These are phyloP conservation scores for Takakia lepidozioides DNA, from an alignment of 225 moss, liverwort and hornwort genomes.

Conservation along the genomic window DNA sequence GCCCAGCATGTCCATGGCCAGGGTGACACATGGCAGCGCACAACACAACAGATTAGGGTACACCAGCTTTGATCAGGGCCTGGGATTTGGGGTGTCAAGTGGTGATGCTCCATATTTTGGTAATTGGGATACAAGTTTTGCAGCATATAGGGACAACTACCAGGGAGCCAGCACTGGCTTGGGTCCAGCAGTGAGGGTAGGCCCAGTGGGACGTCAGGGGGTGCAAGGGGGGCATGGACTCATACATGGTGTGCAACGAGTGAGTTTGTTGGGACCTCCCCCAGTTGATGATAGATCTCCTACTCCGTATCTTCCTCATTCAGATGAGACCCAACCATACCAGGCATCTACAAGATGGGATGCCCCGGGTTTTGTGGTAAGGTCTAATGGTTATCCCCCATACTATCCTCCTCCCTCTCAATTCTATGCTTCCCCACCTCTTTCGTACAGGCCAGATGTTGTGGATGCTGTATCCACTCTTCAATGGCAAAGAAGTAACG, in stretches of 20 bases:
- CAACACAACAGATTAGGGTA: no score
- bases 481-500: slow-evolving; percentile 16
- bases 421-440: slow-evolving; percentile 9
- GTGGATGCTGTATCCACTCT: slow-evolving; percentile 5
- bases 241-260: slow-evolving; percentile 10
- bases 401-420: slow-evolving; percentile 21
- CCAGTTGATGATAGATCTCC: slow-evolving; percentile 4
- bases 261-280: slow-evolving; percentile 5
- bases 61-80: slow-evolving; percentile 6
- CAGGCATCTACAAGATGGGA: slow-evolving; percentile 1
- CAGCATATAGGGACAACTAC: slow-evolving; percentile 4
- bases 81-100: slow-evolving; percentile 7
- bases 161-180: slow-evolving; percentile 21
- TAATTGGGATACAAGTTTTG: neutral
- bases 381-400: slow-evolving; percentile 10
- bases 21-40: slow-evolving; percentile 4
- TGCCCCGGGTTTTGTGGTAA: slow-evolving; percentile 9
- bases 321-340: slow-evolving; percentile 14
- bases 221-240: slow-evolving; percentile 17
- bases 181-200: slow-evolving; percentile 17
- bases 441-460: slow-evolving; percentile 11
- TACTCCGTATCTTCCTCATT: slow-evolving; percentile 12
- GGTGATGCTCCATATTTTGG: slow-evolving; percentile 13
- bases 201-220: slow-evolving; percentile 14
- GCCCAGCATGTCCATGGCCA: slow-evolving; percentile 9